phyloP scores from a whole-genome alignment of 805 yeast genomes.

The Candida succiphila region DNA sequence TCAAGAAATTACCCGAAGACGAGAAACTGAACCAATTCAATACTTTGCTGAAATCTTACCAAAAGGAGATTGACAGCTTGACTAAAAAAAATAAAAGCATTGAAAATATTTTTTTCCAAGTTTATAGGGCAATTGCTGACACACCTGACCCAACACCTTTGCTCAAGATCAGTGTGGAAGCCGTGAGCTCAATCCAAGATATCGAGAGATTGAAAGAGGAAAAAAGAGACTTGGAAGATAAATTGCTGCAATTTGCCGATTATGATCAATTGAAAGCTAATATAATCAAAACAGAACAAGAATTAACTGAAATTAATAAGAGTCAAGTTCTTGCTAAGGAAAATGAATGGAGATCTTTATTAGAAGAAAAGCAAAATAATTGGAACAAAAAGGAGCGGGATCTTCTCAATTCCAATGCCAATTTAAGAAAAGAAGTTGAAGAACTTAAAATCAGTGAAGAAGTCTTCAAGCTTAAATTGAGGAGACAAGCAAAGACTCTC shows the following conservation, averaged over 20 bases:
- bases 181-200: conserved; percentile 40
- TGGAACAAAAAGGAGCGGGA: conserved; percentile 55
- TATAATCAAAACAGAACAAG: conserved; percentile 49
- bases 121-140: conserved; percentile 71
- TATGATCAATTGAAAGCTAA: conserved; percentile 66
- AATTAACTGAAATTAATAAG: conserved; percentile 42
- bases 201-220: conserved; percentile 41
- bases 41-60: conserved; percentile 66
- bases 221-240: conserved; percentile 40
- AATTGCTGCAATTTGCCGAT: conserved; percentile 58
- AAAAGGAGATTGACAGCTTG: conserved; percentile 75
- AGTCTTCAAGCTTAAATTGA: conserved; percentile 50
- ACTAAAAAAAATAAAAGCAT: conserved; percentile 69
- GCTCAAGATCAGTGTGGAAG: conserved; percentile 58
- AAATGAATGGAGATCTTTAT: conserved; percentile 53
- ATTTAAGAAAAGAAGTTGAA: conserved; percentile 44
- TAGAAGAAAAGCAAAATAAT: conserved; percentile 65
- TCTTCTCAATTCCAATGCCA: conserved; percentile 37
- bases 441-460: conserved; percentile 59
- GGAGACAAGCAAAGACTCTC: conserved; percentile 34
- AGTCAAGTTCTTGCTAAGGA: conserved; percentile 59
- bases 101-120: conserved; percentile 63
- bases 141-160: conserved; percentile 91
- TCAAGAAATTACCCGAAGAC: conserved; percentile 59
- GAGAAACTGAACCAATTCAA: conserved; percentile 60